Evolutionary conservation across 2,329 filamentous ascomycete genomes (phyloP), one percentile per base, ranked within the genome.

Genomic region (Diaporthe australafricana): DNA sequence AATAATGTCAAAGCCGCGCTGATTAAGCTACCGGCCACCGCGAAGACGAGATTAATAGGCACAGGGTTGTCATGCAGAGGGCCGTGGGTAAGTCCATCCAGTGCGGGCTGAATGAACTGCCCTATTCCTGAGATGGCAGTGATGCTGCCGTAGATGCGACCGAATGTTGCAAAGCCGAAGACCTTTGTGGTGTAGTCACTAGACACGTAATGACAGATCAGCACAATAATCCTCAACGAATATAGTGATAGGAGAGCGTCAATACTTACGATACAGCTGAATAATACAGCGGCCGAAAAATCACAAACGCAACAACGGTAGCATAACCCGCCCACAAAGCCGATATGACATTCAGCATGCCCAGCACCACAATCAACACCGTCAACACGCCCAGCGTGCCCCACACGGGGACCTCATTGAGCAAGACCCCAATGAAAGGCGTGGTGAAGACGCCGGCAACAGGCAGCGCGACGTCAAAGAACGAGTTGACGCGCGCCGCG

Each of bases 141-240:
- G 70, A 95, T 89, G 5, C 93, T 86, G 17, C 93, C 93, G 78
- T 95, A 95, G 17, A 95, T 92, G 73, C 93, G 93, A 14, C 93
- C 93, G 74, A 95, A 95, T 0, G 92, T 94, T n/a, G 89, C 87
- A 78, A 94, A 94, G 3, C 93, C 73, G 75, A 95, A 95, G 2
- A 94, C 92, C 78, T 94, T 94, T n/a, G 92, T 92, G 0, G 90
- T 87, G 78, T 94, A 95, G 80, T 94, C 93, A 5, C 84, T 85
- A n/a, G 4, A 12, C 2, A 9, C 25, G 17, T 4, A 7, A 35
- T 5, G 11, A 9, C 25, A 17, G n/a, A 27, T 48, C 16, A 56
- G 35, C 42, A 6, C 3, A 11, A 5, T 30, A 32, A 5, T 12
- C 17, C 8, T 20, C 5, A 35, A 35, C 9, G 32, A 5, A 9